Percentiles rank a stretch among this genome's conserved stretches.
phyloP scores from a whole-genome alignment of 495 filamentous ascomycete species.

The Xylaria intraflava region DNA sequence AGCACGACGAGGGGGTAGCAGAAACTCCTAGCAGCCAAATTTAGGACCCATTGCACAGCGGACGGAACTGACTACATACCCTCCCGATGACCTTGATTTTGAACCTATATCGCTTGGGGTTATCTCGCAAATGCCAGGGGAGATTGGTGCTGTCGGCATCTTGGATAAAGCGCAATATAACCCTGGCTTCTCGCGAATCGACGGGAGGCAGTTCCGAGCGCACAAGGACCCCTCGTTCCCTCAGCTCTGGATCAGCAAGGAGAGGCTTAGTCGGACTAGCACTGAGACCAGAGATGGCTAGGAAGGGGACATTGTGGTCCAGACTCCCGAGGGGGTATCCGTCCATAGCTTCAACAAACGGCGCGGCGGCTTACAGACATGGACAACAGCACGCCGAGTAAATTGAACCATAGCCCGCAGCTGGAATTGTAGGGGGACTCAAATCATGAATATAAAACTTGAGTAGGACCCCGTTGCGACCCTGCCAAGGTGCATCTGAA shows the following conservation, averaged over 20 bases:
- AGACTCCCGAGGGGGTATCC: slow-evolving; percentile 76
- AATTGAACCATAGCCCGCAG: slow-evolving; percentile 6
- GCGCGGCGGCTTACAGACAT: background rate
- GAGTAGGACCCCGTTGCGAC: no score
- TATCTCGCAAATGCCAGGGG: slow-evolving; percentile 50
- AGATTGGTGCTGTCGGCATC: slow-evolving; percentile 56
- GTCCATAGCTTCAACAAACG: slow-evolving; percentile 55
- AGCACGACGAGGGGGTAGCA: slow-evolving; percentile 47
- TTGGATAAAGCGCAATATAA: slow-evolving; percentile 61
- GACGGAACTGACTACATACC: slow-evolving; percentile 49
- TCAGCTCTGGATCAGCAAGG: slow-evolving; percentile 44
- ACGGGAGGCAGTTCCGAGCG: slow-evolving; percentile 62
- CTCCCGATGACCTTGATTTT: slow-evolving; percentile 66
- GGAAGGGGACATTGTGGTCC: slow-evolving; percentile 72
- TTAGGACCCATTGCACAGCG: slow-evolving; percentile 7
- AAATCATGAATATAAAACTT: no score
- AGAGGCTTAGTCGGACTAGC: slow-evolving; percentile 22
- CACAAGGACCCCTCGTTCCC: slow-evolving; percentile 53
- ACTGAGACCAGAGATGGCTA: slow-evolving; percentile 71
- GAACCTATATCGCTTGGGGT: slow-evolving; percentile 45
- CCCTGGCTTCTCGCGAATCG: slow-evolving; percentile 55
- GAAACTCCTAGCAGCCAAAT: slow-evolving; percentile 35
- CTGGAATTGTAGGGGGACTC: no score
- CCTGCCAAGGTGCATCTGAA: no score
- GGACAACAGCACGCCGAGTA: slow-evolving; percentile 3